Evolutionary conservation across 345 rosid genomes (phyloP).

Genomic region (Populus tremula): DNA sequence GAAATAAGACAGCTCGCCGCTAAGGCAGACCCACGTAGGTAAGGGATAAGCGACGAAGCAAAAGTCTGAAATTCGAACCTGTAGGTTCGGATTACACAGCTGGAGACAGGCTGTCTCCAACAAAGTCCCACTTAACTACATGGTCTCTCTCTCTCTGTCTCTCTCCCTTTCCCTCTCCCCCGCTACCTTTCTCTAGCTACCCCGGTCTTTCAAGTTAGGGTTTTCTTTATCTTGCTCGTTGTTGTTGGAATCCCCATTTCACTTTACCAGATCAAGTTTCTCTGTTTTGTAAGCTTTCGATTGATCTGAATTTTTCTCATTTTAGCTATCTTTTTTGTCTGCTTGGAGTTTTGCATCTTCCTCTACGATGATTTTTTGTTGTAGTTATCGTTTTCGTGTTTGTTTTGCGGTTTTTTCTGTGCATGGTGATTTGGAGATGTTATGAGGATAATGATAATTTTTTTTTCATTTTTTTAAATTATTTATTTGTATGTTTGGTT

Average conservation of each 20-base stretch:
- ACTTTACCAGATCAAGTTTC: conserved; percentile 50
- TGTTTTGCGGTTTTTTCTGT: background rate
- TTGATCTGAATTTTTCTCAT: conserved; percentile 21
- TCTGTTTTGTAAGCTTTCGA: conserved; percentile 52
- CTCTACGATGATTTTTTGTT: background rate
- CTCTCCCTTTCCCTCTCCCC: background rate
- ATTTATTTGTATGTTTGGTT: conserved; percentile 5
- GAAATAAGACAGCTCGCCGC: conserved; percentile 28
- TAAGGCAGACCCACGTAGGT: conserved; percentile 41
- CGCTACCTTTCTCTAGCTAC: conserved; percentile 4
- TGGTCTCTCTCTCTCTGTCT: conserved; percentile 18
- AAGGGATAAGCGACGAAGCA: conserved; percentile 17
- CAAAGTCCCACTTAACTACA: conserved; percentile 71
- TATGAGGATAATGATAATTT: background rate
- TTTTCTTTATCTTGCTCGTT: conserved; percentile 35
- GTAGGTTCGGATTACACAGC: conserved; percentile 66
- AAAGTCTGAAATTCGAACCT: conserved; percentile 36
- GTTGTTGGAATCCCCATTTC: conserved; percentile 14
- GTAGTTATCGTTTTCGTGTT: background rate
- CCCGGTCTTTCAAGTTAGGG: conserved; percentile 30
- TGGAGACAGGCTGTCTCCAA: conserved; percentile 99
- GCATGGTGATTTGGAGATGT: conserved; percentile 11
- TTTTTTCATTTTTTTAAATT: background rate
- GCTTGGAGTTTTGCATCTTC: background rate
- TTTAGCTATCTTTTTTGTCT: background rate